Evolutionary conservation across 208 protist species (phyloP).

Genomic region (Blechomonas ayalai): DNA sequence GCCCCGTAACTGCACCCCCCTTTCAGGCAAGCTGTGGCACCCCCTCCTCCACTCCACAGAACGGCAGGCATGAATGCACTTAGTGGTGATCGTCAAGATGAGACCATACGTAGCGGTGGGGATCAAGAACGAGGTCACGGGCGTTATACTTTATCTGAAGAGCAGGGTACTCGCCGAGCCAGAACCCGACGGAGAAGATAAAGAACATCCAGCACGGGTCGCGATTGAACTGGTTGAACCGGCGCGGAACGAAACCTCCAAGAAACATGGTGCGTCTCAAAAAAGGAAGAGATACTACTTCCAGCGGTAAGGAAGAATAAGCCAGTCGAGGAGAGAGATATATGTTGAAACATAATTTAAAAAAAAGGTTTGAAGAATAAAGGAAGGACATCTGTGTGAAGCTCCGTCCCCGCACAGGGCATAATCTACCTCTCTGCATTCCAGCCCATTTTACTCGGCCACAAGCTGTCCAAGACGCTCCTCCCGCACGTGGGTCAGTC

Average conservation of each 20-base stretch:
- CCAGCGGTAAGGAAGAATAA: conserved; percentile 1
- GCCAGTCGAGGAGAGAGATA: not conserved
- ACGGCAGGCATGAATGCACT: not conserved
- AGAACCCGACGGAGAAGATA: conserved; percentile 69
- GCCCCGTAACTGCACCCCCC: no score
- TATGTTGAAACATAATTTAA: not conserved
- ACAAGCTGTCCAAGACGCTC: no score
- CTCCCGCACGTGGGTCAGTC: no score
- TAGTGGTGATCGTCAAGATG: conserved; percentile 81
- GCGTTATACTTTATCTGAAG: conserved; percentile 86
- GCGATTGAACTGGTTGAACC: conserved; percentile 78
- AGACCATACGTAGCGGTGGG: conserved; percentile 84
- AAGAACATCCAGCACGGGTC: conserved; percentile 82
- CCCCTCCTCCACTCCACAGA: conserved; percentile 1
- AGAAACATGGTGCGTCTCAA: conserved; percentile 48
- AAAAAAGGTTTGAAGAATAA: conserved; percentile 3
- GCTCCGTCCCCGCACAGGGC: no score
- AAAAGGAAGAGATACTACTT: not conserved
- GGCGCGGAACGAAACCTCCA: conserved; percentile 78
- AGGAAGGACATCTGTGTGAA: not conserved
- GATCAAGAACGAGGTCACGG: conserved; percentile 66
- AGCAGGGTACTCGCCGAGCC: conserved; percentile 75
- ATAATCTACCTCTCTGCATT: no score
- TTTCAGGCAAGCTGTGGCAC: no score
- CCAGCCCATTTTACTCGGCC: no score